phyloP scores from a whole-genome alignment of 2,329 filamentous ascomycete genomes.

The Diplodia sapinea region DNA sequence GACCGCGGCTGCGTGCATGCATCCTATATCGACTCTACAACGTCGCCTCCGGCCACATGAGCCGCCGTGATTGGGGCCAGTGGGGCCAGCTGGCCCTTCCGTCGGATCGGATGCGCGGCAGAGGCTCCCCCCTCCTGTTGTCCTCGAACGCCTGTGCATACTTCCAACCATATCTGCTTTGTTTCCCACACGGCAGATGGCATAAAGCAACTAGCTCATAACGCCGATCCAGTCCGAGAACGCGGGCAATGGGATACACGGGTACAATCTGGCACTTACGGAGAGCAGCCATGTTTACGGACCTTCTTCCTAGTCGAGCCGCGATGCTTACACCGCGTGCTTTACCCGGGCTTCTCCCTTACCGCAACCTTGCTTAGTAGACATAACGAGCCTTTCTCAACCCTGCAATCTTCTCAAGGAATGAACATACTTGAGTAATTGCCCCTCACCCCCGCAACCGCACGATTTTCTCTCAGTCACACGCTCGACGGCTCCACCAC shows the following conservation, averaged over 20 bases:
- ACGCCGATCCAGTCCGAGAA: neutral
- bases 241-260: neutral
- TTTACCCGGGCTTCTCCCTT: neutral
- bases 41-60: conserved; percentile 2
- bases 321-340: neutral
- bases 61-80: neutral
- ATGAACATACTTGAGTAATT: neutral
- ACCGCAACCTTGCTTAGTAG: neutral
- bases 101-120: neutral
- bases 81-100: neutral
- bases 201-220: neutral
- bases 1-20: conserved; percentile 5
- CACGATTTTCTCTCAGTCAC: neutral
- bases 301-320: neutral
- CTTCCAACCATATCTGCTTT: neutral
- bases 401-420: neutral
- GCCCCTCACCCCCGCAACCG: too few species aligned
- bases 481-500: neutral
- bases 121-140: neutral
- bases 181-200: neutral
- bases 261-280: neutral
- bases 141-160: neutral
- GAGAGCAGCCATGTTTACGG: neutral
- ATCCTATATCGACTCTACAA: conserved; percentile 5
- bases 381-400: neutral